Evolutionary conservation across 176 grass and related monocot genomes (phyloP).

Genomic region (Aegilops sharonensis): DNA sequence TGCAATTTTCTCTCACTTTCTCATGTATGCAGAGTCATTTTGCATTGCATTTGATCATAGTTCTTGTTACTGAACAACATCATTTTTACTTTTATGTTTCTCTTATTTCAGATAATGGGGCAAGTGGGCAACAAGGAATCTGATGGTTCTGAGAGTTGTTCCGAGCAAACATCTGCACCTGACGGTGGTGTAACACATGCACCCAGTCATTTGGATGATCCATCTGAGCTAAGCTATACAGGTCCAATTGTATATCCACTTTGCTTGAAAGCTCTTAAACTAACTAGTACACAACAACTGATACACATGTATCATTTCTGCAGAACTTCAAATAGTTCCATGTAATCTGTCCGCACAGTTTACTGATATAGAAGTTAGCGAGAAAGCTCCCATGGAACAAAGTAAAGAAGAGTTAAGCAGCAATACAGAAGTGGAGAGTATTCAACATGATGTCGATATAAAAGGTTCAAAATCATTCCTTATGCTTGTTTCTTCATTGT

Average conservation of each 20-base stretch:
- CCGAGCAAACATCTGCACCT: not conserved
- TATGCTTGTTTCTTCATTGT: not conserved
- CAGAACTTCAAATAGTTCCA: slow-evolving; percentile 4
- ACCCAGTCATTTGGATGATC: slow-evolving; percentile 14
- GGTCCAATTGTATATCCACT: slow-evolving; percentile 13
- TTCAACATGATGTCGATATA: not conserved
- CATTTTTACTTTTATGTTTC: not conserved
- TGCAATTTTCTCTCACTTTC: not conserved
- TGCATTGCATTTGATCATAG: not conserved
- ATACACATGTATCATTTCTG: not conserved
- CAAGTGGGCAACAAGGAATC: slow-evolving; percentile 5
- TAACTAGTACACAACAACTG: not conserved
- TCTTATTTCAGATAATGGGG: slow-evolving; percentile 33
- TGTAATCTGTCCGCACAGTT: slow-evolving; percentile 19
- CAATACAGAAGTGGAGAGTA: not conserved
- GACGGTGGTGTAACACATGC: slow-evolving; percentile 7
- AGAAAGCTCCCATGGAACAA: slow-evolving; percentile 21
- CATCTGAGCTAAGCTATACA: slow-evolving; percentile 27
- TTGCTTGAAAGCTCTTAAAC: not conserved
- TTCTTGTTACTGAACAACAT: not conserved
- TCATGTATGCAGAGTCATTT: not conserved
- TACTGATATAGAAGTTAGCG: not conserved
- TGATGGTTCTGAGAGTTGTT: slow-evolving; percentile 21
- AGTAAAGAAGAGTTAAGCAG: slow-evolving; percentile 16
- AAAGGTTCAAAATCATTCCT: slow-evolving; percentile 21